A percentile compares a stretch with the other conserved stretches of the same genome.
Evolutionary conservation across 2,329 filamentous ascomycete species (phyloP).

Genomic region (Pyrenophora tritici-repentis): DNA sequence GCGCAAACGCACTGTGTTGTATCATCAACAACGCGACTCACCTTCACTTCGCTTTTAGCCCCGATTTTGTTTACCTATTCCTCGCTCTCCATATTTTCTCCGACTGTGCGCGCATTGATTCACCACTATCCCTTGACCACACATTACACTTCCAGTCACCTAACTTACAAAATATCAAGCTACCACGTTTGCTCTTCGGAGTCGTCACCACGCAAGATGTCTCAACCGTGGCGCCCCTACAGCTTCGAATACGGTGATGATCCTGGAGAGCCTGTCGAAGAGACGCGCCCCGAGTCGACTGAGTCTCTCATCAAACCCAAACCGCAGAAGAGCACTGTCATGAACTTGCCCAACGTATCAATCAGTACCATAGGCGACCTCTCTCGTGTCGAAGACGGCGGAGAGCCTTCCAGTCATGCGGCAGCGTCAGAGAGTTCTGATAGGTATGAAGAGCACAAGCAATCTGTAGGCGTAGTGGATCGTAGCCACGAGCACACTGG

Average conservation of each 20-base stretch:
- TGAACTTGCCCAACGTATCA: slow-evolving; percentile 1
- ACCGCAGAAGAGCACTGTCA: neutral
- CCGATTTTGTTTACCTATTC: neutral
- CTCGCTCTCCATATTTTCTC: neutral
- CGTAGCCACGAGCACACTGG: slow-evolving; percentile 2
- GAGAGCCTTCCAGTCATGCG: neutral
- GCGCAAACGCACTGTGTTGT: slow-evolving; percentile 9
- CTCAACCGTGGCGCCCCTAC: neutral
- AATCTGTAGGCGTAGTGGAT: neutral
- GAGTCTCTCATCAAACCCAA: neutral
- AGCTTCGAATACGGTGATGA: neutral
- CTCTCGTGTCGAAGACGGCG: neutral
- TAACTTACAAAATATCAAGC: neutral
- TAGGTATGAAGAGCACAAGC: neutral
- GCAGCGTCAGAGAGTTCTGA: neutral
- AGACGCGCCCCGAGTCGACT: neutral
- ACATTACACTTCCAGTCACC: neutral
- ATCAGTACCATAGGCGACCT: neutral
- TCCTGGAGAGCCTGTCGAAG: neutral
- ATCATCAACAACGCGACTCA: neutral
- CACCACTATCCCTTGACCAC: neutral
- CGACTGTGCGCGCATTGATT: neutral
- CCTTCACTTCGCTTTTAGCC: slow-evolving; percentile 10
- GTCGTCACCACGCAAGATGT: neutral
- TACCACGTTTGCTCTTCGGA: neutral